Base-by-base conservation (phyloP, 2,329 filamentous ascomycete genomes). In the Fusarium anthophilum region DNA sequence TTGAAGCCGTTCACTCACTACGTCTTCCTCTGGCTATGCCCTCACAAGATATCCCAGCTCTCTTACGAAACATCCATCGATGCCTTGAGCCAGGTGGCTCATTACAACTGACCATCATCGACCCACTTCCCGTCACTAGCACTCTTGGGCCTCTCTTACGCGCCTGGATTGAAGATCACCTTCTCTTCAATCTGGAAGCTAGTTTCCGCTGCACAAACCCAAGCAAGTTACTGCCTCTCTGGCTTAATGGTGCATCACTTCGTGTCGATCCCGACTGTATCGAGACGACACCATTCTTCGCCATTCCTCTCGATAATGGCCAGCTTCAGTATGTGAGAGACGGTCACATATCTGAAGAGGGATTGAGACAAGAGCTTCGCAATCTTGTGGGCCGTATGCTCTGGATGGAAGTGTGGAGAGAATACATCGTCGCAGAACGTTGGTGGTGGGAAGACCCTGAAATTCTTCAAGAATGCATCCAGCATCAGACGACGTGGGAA, bases 391-490 rank as follows among this genome's bases (percentile, higher is more conserved):
- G 88, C 0, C 84, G 88, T 38, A 86, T 89, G 85, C 81, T 91
- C 26, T 91, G 90, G 90, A 84, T 85, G 74, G 87, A 91, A 74
- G 84, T 89, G 11, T 91, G 90, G 90, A 89, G 89, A 1, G 78
- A 79, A 8, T 86, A 85, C 55, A 84, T 90, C 12, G 83, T 82
- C 18, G 84, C 84, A 2, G 79, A 84, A 2, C 80, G 77, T 41
- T 91, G 89, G 89, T 91, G 90, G 90, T 91, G 89, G 89, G 88
- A 91, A 43, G 86, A 90, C 37, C 79, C 81, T 9, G 83, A 81
- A 4, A 88, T 88, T 63, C 79, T 89, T 3, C 82, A 86, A 44
- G 89, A 91, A 78, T 91, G 90, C 66, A 76, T 84, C 13, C 80
- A 84, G 56, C 77, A 87, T 60, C 84, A 85, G 8, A 91, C 90